These are phyloP conservation scores for Entonaema liquescens DNA, from an alignment of 495 filamentous ascomycete genomes.

Conservation along the genomic window DNA sequence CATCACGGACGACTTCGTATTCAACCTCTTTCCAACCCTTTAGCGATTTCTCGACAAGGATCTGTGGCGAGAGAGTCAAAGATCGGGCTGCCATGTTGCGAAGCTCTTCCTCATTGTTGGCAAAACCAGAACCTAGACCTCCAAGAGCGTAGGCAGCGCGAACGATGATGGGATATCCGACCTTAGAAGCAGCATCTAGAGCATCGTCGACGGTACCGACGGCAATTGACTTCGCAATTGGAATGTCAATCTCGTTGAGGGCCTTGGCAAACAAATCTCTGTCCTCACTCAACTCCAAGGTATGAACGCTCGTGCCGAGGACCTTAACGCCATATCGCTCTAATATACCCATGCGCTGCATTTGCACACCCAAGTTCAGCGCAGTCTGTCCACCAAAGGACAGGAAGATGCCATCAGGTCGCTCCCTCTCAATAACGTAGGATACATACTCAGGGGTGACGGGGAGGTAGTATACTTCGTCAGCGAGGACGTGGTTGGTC, in stretches of 20 bases:
- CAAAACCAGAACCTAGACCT: constrained; percentile 97
- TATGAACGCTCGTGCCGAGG: constrained; percentile 92
- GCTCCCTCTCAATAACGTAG: constrained; percentile 94
- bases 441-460: constrained; percentile 96
- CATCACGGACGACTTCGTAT: constrained; percentile 96
- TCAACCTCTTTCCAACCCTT: constrained; percentile 99
- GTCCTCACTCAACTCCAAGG: constrained; percentile 93
- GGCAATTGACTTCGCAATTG: constrained; percentile 94
- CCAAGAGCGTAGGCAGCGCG: constrained; percentile 95
- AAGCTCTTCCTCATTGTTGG: constrained; percentile 90
- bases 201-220: constrained; percentile 91
- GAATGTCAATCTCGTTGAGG: constrained; percentile 88
- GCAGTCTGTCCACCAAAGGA: constrained; percentile 98
- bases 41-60: constrained; percentile 98
- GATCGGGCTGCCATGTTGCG: constrained; percentile 91
- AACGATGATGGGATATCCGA: constrained; percentile 98
- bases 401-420: constrained; percentile 95
- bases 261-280: constrained; percentile 95
- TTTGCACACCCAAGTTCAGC: constrained; percentile 94
- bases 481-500: constrained; percentile 92
- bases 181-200: constrained; percentile 79
- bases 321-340: constrained; percentile 95
- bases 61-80: constrained; percentile 93
- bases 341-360: constrained; percentile 95
- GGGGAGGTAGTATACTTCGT: constrained; percentile 98